Conservation (phyloP, 768 basidiomycete species). For the Amanita subjunquillea region DNA sequence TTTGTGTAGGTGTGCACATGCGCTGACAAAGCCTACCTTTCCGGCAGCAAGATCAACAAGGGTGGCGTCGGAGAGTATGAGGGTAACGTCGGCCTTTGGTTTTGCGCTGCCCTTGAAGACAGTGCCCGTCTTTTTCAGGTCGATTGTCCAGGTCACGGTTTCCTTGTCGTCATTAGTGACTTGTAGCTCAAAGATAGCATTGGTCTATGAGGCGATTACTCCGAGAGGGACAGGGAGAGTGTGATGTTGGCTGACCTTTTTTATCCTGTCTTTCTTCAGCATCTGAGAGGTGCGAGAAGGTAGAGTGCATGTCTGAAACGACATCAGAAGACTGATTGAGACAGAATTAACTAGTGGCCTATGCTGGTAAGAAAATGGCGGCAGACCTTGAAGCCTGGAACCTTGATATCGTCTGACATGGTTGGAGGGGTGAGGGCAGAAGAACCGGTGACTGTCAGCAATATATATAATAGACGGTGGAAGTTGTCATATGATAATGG, state of each 20-base stretch:
- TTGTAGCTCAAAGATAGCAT: conserved; percentile 80
- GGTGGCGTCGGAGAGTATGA: conserved; percentile 69
- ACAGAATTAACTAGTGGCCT: neutral
- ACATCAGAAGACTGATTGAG: conserved; percentile 55
- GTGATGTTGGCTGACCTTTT: conserved; percentile 42
- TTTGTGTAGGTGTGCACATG: neutral
- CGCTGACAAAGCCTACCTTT: conserved; percentile 33
- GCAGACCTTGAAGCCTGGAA: conserved; percentile 61
- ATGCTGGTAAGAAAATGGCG: neutral
- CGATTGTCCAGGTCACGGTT: conserved; percentile 81
- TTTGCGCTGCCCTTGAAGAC: conserved; percentile 67
- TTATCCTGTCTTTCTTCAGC: conserved; percentile 57
- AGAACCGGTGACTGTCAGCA: neutral
- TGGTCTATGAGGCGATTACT: conserved; percentile 40
- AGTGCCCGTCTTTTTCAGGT: conserved; percentile 76
- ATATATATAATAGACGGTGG: neutral
- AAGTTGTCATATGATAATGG: conserved; percentile 2
- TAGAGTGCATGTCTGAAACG: conserved; percentile 38
- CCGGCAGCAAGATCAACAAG: conserved; percentile 62
- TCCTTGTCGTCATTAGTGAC: conserved; percentile 66
- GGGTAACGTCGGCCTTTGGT: conserved; percentile 74
- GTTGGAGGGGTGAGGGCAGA: conserved; percentile 6
- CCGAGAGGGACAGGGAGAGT: neutral
- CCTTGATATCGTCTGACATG: conserved; percentile 67
- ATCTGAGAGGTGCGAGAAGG: conserved; percentile 45